Conservation (phyloP, 1,284 basidiomycete species). For the Cystobasidium pallidum region DNA sequence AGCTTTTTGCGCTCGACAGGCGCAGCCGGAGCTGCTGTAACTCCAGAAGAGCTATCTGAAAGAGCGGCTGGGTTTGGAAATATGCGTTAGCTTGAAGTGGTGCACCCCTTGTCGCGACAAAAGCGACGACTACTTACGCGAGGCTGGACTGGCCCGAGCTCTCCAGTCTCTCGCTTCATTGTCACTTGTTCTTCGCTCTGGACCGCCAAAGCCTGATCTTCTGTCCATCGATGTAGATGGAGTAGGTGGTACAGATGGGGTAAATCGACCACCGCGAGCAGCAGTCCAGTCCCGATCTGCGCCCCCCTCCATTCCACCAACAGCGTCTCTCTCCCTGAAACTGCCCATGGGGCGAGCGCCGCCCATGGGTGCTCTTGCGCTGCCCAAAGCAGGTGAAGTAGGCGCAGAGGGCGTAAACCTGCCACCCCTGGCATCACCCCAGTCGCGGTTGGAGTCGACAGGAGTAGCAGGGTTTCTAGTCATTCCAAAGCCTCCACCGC, state of each 20-base stretch:
- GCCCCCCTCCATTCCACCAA: slow-evolving; percentile 25
- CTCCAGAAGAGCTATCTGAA: slow-evolving; percentile 53
- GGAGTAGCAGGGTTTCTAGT: slow-evolving; percentile 48
- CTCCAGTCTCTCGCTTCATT: slow-evolving; percentile 36
- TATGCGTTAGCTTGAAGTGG: too few relatives aligned
- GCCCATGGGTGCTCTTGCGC: slow-evolving; percentile 14
- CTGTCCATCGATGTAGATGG: slow-evolving; percentile 20
- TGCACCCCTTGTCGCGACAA: too few relatives aligned
- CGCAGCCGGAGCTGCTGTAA: slow-evolving; percentile 76
- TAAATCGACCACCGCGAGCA: slow-evolving; percentile 59
- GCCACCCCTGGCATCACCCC: slow-evolving; percentile 59
- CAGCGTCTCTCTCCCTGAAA: slow-evolving; percentile 34
- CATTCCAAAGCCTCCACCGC: slow-evolving; percentile 46
- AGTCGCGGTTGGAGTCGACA: slow-evolving; percentile 56
- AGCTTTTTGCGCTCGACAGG: slow-evolving; percentile 75
- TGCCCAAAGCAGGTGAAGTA: slow-evolving; percentile 41
- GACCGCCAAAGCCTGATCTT: slow-evolving; percentile 19
- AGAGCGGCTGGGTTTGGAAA: slow-evolving; percentile 38
- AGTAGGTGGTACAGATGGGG: slow-evolving; percentile 52
- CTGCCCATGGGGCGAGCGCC: slow-evolving; percentile 24
- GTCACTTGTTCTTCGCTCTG: slow-evolving; percentile 16
- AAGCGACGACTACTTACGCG: slow-evolving; percentile 1
- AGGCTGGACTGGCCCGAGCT: slow-evolving; percentile 24
- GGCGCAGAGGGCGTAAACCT: slow-evolving; percentile 57
- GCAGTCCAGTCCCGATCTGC: slow-evolving; percentile 57